Base-by-base conservation (phyloP, 495 filamentous ascomycete species). In the Hypoxylon rickii region DNA sequence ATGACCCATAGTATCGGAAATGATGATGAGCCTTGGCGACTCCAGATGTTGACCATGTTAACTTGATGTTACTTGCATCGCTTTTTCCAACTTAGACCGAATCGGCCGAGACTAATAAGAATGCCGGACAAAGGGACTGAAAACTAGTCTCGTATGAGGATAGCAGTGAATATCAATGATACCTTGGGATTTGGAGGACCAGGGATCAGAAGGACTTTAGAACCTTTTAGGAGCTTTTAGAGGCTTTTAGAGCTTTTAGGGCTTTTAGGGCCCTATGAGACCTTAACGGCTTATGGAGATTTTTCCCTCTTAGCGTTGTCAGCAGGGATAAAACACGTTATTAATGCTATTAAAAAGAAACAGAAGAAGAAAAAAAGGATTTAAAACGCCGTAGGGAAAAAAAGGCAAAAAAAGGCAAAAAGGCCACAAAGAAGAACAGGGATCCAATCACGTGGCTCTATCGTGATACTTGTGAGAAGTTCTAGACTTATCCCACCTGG, bases 21-120 rank as follows among this genome's bases (percentile, higher is more conserved):
- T 63, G 52, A 63, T 46, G 59, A 63, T 63, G 48, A 57, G 38
- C 59, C 59, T 63, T 63, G 59, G 59, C 59, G 29, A 37, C 58
- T 54, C 46, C 36, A 48, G 37, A 45, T 29, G 24, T 29, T 29
- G 4, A 4, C 4, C 24, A 4, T 29, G 24, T n/a, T n/a, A n/a
- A 4, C 4, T 29, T 29, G 10, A 4, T 29, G 24, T 29, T 29
- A 29, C 24, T 4, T 4, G 32, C 26, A 17, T 44, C 21, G 33
- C 15, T n/a, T 18, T 37, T 18, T 49, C 17, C 7, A 48, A 29
- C 48, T 53, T 52, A 38, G 15, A 52, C 37, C 44, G 52, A 63
- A 63, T 51, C 59, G 59, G 59, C 59, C 59, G 59, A 63, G 59
- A 52, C 51, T 38, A 56, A 39, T 16, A 31, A 46, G 20, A 47